Evolutionary conservation across 495 filamentous ascomycete genomes (phyloP).

Genomic region (Amphirosellinia nigrospora): DNA sequence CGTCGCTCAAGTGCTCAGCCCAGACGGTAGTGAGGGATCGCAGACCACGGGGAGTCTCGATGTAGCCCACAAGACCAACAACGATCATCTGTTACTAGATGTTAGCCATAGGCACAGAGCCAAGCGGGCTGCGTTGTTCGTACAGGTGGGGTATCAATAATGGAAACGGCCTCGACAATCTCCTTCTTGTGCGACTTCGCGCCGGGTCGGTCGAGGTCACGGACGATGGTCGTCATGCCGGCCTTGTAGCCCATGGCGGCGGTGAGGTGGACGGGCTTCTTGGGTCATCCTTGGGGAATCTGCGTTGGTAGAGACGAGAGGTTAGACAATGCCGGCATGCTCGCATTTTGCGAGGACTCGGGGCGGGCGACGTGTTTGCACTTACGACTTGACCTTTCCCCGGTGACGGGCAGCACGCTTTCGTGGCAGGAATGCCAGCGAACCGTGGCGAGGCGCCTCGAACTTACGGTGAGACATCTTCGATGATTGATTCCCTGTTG

Average conservation of each 20-base stretch:
- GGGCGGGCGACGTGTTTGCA: constrained; percentile 26
- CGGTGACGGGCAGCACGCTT: constrained; percentile 97
- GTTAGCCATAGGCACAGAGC: constrained; percentile 66
- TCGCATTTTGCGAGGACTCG: not conserved
- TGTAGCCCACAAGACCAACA: constrained; percentile 99
- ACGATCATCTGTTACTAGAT: constrained; percentile 84
- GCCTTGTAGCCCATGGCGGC: constrained; percentile 99
- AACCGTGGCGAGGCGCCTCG: constrained; percentile 96
- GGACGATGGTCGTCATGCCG: constrained; percentile 99
- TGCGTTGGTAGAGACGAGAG: constrained; percentile 52
- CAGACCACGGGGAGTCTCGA: constrained; percentile 99
- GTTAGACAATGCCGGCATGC: not conserved
- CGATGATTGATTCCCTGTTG: constrained; percentile 42
- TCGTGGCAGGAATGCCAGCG: constrained; percentile 93
- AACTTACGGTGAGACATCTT: constrained; percentile 77
- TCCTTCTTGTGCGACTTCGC: constrained; percentile 99
- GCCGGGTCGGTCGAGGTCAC: constrained; percentile 98
- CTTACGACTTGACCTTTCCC: constrained; percentile 97
- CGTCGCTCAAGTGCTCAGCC: constrained; percentile 98
- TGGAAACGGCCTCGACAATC: constrained; percentile 97
- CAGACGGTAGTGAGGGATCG: constrained; percentile 99
- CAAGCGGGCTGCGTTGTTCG: constrained; percentile 72
- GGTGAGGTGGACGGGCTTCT: constrained; percentile 99
- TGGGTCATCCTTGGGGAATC: constrained; percentile 99
- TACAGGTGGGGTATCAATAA: constrained; percentile 99